These are phyloP conservation scores for Trametes cinnabarina DNA, from an alignment of 768 basidiomycete species.

Conservation along the genomic window DNA sequence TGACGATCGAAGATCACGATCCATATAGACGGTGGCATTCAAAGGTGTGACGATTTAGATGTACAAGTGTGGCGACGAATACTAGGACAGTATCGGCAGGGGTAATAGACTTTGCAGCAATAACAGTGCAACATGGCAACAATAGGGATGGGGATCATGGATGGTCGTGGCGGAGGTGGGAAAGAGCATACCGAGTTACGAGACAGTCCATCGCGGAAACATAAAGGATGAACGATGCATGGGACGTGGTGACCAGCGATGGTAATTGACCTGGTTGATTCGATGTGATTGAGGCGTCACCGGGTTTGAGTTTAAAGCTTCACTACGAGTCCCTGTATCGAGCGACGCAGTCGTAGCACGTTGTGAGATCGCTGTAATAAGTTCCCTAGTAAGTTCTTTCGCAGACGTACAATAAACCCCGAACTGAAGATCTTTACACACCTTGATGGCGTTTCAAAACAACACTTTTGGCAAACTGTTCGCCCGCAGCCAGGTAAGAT, in stretches of 20 bases:
- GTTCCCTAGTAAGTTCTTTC: too few relatives aligned
- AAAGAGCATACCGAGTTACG: background rate
- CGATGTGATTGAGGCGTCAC: too few relatives aligned
- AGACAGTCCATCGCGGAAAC: too few relatives aligned
- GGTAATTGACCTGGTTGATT: too few relatives aligned
- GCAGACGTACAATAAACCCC: too few relatives aligned
- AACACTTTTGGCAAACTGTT: slow-evolving; percentile 35
- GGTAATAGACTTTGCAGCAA: background rate
- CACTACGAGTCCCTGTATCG: background rate
- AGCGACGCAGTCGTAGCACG: slow-evolving; percentile 5
- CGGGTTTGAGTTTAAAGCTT: background rate
- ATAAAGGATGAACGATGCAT: too few relatives aligned
- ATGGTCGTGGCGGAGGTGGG: background rate
- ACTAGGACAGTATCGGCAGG: background rate
- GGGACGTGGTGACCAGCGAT: too few relatives aligned
- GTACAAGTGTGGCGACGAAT: background rate
- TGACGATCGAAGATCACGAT: too few relatives aligned
- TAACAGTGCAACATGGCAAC: background rate
- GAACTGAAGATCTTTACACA: slow-evolving; percentile 24
- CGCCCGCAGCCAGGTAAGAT: slow-evolving; percentile 36
- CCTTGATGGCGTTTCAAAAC: slow-evolving; percentile 36
- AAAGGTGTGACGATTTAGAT: background rate
- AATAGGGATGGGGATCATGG: background rate
- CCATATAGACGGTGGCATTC: background rate
- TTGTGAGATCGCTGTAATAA: slow-evolving; percentile 2